Evolutionary conservation across 1,284 basidiomycete genomes (phyloP).

Genomic region (Blastosporella zonata): DNA sequence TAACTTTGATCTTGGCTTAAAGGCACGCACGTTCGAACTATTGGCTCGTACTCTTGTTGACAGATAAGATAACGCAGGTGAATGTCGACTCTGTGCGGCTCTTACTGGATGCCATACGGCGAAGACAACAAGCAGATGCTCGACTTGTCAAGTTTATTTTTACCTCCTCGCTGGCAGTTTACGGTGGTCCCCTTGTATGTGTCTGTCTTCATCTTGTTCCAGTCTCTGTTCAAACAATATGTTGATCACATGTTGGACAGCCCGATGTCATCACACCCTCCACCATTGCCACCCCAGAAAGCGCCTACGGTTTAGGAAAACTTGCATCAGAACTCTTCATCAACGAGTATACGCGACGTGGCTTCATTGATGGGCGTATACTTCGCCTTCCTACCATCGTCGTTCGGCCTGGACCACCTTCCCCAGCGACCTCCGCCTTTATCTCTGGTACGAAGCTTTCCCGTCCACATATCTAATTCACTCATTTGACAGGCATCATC

Average conservation of each 20-base stretch:
- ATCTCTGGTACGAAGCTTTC: constrained; percentile 39
- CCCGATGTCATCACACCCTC: constrained; percentile 47
- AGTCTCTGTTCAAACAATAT: neutral
- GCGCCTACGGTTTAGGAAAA: constrained; percentile 60
- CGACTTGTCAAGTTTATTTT: constrained; percentile 53
- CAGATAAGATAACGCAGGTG: constrained; percentile 32
- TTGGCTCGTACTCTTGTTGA: neutral
- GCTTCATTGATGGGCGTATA: constrained; percentile 60
- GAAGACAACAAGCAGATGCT: constrained; percentile 31
- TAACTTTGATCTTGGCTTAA: constrained; percentile 58
- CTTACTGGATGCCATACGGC: constrained; percentile 46
- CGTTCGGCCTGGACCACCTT: constrained; percentile 55
- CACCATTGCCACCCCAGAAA: constrained; percentile 55
- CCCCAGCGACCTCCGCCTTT: constrained; percentile 58
- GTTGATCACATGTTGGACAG: constrained; percentile 18
- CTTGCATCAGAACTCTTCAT: constrained; percentile 58
- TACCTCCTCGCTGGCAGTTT: constrained; percentile 61
- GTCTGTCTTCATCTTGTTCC: neutral
- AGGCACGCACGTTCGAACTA: constrained; percentile 22
- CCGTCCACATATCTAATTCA: neutral
- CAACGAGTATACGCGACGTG: constrained; percentile 64
- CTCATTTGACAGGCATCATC: constrained; percentile 43
- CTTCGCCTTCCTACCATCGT: constrained; percentile 62
- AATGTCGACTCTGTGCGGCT: constrained; percentile 60
- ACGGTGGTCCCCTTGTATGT: constrained; percentile 55